Conservation (phyloP, 495 filamentous ascomycete species). For the Penicillium antarcticum region DNA sequence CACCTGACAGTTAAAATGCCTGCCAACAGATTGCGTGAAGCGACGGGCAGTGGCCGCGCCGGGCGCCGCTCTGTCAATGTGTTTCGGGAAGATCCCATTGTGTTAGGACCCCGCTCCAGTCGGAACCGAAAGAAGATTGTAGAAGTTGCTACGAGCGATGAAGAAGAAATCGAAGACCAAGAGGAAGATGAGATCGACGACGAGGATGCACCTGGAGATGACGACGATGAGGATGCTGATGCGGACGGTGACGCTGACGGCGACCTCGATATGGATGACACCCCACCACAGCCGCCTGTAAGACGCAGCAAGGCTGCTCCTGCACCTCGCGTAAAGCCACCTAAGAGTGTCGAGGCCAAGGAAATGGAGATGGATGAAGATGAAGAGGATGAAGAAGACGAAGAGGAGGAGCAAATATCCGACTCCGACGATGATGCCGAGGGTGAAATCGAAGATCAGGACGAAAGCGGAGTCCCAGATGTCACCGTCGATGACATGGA, state of each 20-base stretch:
- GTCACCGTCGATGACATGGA: conserved; percentile 38
- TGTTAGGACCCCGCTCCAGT: conserved; percentile 60
- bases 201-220: conserved; percentile 58
- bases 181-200: conserved; percentile 59
- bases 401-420: conserved; percentile 55
- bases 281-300: conserved; percentile 38
- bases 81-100: conserved; percentile 54
- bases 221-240: conserved; percentile 56
- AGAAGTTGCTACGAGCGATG: conserved; percentile 58
- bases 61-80: conserved; percentile 41
- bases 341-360: conserved; percentile 57
- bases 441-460: conserved; percentile 48
- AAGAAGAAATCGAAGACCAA: conserved; percentile 54
- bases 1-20: conserved; percentile 83
- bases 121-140: conserved; percentile 67
- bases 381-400: conserved; percentile 42
- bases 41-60: conserved; percentile 46
- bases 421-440: conserved; percentile 51
- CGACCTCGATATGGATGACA: conserved; percentile 57
- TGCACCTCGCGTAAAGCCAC: conserved; percentile 29
- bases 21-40: conserved; percentile 76
- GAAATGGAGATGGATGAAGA: conserved; percentile 56
- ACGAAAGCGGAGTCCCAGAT: conserved; percentile 41
- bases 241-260: conserved; percentile 55
- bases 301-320: conserved; percentile 31